These are phyloP conservation scores for Pterocarpus santalinus DNA, from an alignment of 306 rosid genomes.

Conservation along the genomic window DNA sequence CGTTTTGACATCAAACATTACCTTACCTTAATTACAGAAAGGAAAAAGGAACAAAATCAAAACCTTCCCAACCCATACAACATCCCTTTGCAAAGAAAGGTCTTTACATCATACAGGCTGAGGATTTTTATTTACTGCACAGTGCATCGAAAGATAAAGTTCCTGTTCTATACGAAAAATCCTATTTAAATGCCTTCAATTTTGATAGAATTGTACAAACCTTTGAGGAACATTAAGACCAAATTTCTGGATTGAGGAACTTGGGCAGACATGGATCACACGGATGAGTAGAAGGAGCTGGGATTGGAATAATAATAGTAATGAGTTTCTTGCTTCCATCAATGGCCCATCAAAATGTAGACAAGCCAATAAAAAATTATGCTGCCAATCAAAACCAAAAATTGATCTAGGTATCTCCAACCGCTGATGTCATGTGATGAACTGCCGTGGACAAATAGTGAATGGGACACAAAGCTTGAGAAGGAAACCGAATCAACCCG, in stretches of 20 bases:
- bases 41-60: slow-evolving; percentile 34
- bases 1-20: slow-evolving; percentile 37
- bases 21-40: slow-evolving; percentile 32
- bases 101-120: slow-evolving; percentile 37
- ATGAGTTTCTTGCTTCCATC: slow-evolving; percentile 22
- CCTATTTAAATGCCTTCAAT: slow-evolving; percentile 35
- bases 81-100: slow-evolving; percentile 22
- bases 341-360: slow-evolving; percentile 30
- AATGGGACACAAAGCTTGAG: slow-evolving; percentile 39
- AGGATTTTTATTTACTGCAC: slow-evolving; percentile 40
- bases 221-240: slow-evolving; percentile 22
- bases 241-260: slow-evolving; percentile 40
- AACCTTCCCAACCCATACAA: slow-evolving; percentile 30
- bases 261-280: slow-evolving; percentile 24
- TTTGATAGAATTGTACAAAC: not conserved
- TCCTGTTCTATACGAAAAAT: slow-evolving; percentile 26
- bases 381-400: slow-evolving; percentile 34
- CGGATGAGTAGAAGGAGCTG: not conserved
- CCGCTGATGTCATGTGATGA: slow-evolving; percentile 41
- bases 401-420: slow-evolving; percentile 35
- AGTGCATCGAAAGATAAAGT: slow-evolving; percentile 39
- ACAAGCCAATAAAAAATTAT: slow-evolving; percentile 23
- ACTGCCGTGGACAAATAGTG: not conserved
- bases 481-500: slow-evolving; percentile 34
- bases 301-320: not conserved